Conservation (phyloP, 1,284 basidiomycete species). For the Mycena citricolor region DNA sequence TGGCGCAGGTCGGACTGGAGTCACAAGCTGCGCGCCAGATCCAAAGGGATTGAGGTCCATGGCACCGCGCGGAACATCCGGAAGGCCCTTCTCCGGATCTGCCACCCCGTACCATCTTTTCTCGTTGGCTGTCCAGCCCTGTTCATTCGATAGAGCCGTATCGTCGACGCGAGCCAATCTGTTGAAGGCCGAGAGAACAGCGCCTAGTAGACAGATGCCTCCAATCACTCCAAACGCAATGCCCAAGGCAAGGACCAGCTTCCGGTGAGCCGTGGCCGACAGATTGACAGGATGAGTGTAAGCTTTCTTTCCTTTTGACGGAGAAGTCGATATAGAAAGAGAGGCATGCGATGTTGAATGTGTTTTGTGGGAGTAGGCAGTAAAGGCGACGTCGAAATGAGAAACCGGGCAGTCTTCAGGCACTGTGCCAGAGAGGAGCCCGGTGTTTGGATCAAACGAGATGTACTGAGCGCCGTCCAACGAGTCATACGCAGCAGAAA, state of each 20-base stretch:
- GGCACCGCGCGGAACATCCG: slow-evolving; percentile 20
- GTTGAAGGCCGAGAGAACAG: slow-evolving; percentile 54
- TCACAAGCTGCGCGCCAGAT: slow-evolving; percentile 23
- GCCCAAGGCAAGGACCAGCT: slow-evolving; percentile 55
- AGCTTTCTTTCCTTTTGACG: slow-evolving; percentile 27
- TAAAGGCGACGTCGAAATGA: slow-evolving; percentile 55
- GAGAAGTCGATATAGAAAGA: slow-evolving; percentile 47
- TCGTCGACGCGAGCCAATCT: slow-evolving; percentile 57
- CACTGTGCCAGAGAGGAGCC: slow-evolving; percentile 52
- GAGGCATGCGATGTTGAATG: slow-evolving; percentile 70
- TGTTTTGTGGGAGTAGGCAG: slow-evolving; percentile 61
- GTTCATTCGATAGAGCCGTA: slow-evolving; percentile 56
- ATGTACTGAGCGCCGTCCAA: slow-evolving; percentile 45
- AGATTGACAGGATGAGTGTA: slow-evolving; percentile 34
- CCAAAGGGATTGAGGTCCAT: slow-evolving; percentile 32
- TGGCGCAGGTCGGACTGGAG: slow-evolving; percentile 16
- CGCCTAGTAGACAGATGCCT: slow-evolving; percentile 53
- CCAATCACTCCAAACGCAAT: slow-evolving; percentile 66
- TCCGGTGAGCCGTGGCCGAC: slow-evolving; percentile 44
- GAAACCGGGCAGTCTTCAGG: slow-evolving; percentile 42
- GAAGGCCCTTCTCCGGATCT: slow-evolving; percentile 35
- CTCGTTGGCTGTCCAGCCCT: slow-evolving; percentile 64
- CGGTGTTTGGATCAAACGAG: slow-evolving; percentile 45
- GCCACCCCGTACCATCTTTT: slow-evolving; percentile 63
- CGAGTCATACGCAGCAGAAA: slow-evolving; percentile 56